Evolutionary conservation across 345 rosid genomes (phyloP), one percentile per base, ranked within the genome.

Genomic region (Murraya paniculata): DNA sequence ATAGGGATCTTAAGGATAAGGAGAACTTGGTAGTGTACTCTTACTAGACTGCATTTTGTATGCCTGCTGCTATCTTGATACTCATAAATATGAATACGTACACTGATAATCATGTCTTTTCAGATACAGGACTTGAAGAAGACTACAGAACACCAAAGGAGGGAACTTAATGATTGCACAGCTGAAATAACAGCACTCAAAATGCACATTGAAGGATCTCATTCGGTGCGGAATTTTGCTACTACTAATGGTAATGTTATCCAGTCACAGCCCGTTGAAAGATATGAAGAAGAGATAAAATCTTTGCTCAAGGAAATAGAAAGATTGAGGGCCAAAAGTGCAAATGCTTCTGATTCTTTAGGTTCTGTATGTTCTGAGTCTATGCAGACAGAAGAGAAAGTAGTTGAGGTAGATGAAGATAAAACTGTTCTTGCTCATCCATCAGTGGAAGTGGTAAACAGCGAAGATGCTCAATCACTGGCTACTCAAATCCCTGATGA

Each of bases 101-200:
- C 73, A 70, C 78, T 74, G 72, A 75, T 78, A 55, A 75, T 81
- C 71, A 56, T 78, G 48, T 70, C 81, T 81, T 45, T 86, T 67
- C 89, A 93, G 98, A 86, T 91, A 79, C 96, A 89, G 84, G 87
- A 85, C 83, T 83, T 90, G 89, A 95, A 88, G 87, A 92, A 82
- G 77, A 84, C 90, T 60, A 80, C 75, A 75, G 99, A 93, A 85
- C 88, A 83, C 80, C 98, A 90, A 81, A 86, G 93, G 78, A 87
- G 84, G 84, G 92, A 91, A 80, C 92, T 93, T 77, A 93, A 90
- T 87, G 97, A 90, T 74, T 92, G 94, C 85, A 91, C 95, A 79
- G 92, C 95, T 81, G 99, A 95, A 87, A 92, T 95, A 71, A 92
- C 98, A 68, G 82, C 97, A 84, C 87, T 93, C 78, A 95, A 93